Base-by-base conservation (phyloP, 2,329 filamentous ascomycete genomes). In the Penicillium sp. region DNA sequence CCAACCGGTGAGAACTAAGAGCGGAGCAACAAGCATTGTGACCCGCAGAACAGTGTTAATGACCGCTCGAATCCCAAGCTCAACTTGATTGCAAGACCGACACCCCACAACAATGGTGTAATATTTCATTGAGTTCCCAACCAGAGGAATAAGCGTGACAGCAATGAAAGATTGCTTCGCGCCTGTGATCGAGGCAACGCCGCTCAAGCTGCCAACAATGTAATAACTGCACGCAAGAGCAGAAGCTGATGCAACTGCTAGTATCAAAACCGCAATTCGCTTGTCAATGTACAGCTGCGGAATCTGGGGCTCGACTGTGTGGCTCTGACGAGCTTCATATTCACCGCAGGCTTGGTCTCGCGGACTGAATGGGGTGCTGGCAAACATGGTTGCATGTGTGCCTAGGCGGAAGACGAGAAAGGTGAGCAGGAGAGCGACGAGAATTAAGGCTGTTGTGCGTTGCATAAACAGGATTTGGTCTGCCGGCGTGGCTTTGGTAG, bases 351-450 rank as follows among this genome's bases (percentile, higher is more conserved):
- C 6, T 14, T 36, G 36, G 2, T 45, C 39, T 16, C 29, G 41
- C 18, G 51, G 44, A 7, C 46, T 23, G 42, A 58, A 52, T 34
- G 56, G 56, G 2, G 56, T 58, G 26, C 52, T 46, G 7, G 56
- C 52, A n/a, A 62, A 62, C 30, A 62, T 54, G 6, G 38, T 30
- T 7, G 57, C 57, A 39, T 61, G 60, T 2, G 59, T 60, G 3
- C 53, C 32, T 32, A 61, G 55, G 8, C 58, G 52, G 26, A 62
- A 62, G 10, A 58, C 23, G 4, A 62, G 57, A 7, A 58, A 62
- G 3, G 43, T 51, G 2, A 50, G 14, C 5, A 60, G 45, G 0
- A 62, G 44, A 29, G 36, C n/a, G 10, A 60, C 23, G 0, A 62
- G 40, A 0, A 54, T 53, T 10, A 62, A 16, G 7, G 60, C 50